Evolutionary conservation across 2,329 filamentous ascomycete genomes (phyloP).

Genomic region (Endothia cerciana): DNA sequence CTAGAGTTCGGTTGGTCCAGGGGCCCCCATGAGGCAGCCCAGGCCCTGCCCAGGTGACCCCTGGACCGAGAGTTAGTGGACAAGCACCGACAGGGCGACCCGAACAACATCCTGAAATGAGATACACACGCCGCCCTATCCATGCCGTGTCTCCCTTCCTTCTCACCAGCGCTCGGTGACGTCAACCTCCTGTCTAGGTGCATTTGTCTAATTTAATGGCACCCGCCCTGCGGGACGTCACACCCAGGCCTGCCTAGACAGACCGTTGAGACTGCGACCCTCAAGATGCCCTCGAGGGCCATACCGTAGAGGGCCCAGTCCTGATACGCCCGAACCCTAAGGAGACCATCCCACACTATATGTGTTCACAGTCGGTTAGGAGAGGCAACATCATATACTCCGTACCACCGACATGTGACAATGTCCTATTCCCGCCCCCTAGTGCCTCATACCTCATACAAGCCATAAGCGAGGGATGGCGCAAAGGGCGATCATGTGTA

Average conservation of each 20-base stretch:
- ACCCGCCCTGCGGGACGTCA: background rate
- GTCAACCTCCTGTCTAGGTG: background rate
- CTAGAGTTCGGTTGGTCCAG: conserved; percentile 5
- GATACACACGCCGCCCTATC: background rate
- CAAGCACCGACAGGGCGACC: background rate
- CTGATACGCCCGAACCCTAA: too few species aligned
- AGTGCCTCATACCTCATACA: background rate
- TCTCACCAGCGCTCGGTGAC: background rate
- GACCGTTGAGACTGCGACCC: too few species aligned
- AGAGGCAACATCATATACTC: background rate
- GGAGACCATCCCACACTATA: background rate
- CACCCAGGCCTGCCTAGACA: background rate
- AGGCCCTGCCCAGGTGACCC: conserved; percentile 1
- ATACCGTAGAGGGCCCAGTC: too few species aligned
- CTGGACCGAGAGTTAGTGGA: conserved; percentile 4
- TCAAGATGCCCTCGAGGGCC: background rate
- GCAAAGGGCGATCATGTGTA: conserved; percentile 3
- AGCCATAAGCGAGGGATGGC: conserved; percentile 5
- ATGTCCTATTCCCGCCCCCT: background rate
- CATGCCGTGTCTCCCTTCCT: background rate
- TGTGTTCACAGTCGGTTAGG: background rate
- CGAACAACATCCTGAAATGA: conserved; percentile 9
- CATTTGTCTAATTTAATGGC: background rate
- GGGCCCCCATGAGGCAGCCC: conserved; percentile 10
- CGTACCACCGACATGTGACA: background rate